Base-by-base conservation (phyloP, 768 basidiomycete species). In the Psilocybe cyanescens region DNA sequence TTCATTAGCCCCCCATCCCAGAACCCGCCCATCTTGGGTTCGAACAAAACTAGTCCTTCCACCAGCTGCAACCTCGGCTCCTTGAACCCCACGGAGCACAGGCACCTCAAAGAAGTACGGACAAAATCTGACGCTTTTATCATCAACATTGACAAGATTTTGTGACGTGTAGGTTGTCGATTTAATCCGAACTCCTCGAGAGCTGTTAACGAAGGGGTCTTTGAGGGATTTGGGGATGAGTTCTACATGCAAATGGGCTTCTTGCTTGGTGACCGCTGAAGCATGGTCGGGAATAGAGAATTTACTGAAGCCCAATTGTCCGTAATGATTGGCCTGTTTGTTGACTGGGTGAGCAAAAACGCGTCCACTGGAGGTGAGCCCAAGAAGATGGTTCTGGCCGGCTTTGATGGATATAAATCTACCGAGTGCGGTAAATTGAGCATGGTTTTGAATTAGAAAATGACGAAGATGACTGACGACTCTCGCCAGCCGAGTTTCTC, bases 1-100 rank as follows among this genome's bases (percentile, higher is more conserved):
- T 64, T 92, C 88, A 71, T 97, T 97, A 1, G 92, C 92, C 48
- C 95, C 95, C 86, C 92, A 97, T 0, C 88, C 93, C 17, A 98
- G 82, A 8, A 96, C 91, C 57, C 86, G 79, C 1, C 94, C 95
- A 2, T 78, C 74, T 3, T 65, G 59, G 0, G 93, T 94, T 28
- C 86, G 79, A 8, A 82, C 88, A 68, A 92, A 94, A 67, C 91
- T 94, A 50, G 83, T 87, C 57, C 87, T 81, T 41, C 80, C 78
- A 2, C 93, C 93, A 28, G 94, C 85, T 30, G 87, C 87, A 47
- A 94, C 79, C 72, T 93, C 88, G 17, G 80, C 83, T 47, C 92
- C 78, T 24, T 83, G 71, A 4, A 94, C 73, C 1, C 84, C 89
- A 51, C 75, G 79, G 28, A 97, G 75, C 3, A 88, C 81, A 1